Base-by-base conservation (phyloP, 176 grass and related monocot species). In the Hordeum vulgare region DNA sequence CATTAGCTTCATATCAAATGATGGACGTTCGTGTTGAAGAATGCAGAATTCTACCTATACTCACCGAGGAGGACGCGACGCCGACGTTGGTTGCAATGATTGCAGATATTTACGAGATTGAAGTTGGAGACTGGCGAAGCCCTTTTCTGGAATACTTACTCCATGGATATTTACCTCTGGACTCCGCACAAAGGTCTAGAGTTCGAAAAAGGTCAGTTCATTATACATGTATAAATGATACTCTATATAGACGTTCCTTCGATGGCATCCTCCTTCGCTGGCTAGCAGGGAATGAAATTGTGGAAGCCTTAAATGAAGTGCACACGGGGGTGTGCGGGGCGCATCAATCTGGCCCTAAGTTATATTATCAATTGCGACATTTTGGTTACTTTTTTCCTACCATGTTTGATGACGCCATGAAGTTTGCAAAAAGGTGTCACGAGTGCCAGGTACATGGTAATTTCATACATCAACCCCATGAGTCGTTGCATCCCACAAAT, bases 251-350 rank as follows among this genome's bases (percentile, higher is more conserved):
- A 2, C 41, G 41, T 0, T 31, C 77, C 0, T 9, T 41, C 0
- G 39, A 65, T 9, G 60, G 39, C 0, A 79, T 79, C 3, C 8
- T 79, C 3, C 6, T 79, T 0, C 25, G 15, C 1, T 79, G 59
- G 14, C 25, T 65, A 0, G 58, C 15, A 0, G 11, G 59, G 0
- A 21, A 0, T n/a, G 31, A 33, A 33, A 33, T 33, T 4, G 3
- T 4, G 31, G 31, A 33, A 33, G 31, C 31, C 31, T 33, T 79
- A 4, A 79, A 47, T 8, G 59, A 79, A 7, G 39, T 79, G 0
- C 76, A 79, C 2, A 31, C 7, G 4, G 33, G 64, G 2, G 31
- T 67, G 34, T 67, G 64, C 2, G 64, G 64, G 9, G 37, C 76
- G 1, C 59, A 79, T 11, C 59, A 79, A 8, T 79, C 59, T 2